These are phyloP conservation scores for Podila horticola DNA, from an alignment of 192 early-diverging fungal genomes.

Conservation along the genomic window DNA sequence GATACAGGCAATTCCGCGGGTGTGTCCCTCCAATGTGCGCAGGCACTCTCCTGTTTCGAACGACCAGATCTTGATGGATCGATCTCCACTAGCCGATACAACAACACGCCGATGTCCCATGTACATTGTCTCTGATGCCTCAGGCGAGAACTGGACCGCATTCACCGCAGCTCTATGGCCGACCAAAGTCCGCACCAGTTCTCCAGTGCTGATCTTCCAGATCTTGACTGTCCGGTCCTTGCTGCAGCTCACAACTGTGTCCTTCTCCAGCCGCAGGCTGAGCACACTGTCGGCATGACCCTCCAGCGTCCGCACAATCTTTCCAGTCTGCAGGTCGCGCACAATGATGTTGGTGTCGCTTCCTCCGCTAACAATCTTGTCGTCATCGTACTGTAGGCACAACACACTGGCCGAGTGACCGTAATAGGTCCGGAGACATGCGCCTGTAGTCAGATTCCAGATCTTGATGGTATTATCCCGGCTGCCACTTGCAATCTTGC, in stretches of 20 bases:
- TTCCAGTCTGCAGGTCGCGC: constrained; percentile 75
- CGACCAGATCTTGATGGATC: constrained; percentile 85
- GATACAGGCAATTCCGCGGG: constrained; percentile 87
- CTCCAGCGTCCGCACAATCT: constrained; percentile 50
- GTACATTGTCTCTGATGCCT: constrained; percentile 23
- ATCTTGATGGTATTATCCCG: constrained; percentile 78
- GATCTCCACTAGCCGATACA: constrained; percentile 79
- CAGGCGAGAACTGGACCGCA: constrained; percentile 70
- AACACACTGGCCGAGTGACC: constrained; percentile 86
- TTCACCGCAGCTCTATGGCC: constrained; percentile 88
- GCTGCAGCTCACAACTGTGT: constrained; percentile 83
- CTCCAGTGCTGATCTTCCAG: constrained; percentile 79
- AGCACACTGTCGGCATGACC: constrained; percentile 77
- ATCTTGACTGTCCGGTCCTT: constrained; percentile 86
- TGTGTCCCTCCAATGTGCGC: constrained; percentile 76
- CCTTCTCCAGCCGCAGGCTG: constrained; percentile 79
- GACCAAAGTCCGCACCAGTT: constrained; percentile 59
- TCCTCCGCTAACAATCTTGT: constrained; percentile 74
- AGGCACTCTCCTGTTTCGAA: constrained; percentile 70
- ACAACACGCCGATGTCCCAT: constrained; percentile 33
- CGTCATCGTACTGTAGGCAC: constrained; percentile 84
- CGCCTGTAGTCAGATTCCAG: constrained; percentile 76
- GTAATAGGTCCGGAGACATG: constrained; percentile 66
- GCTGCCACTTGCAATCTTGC: constrained; percentile 77
- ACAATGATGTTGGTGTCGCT: constrained; percentile 74